Evolutionary conservation across 495 filamentous ascomycete genomes (phyloP).

Genomic region (Penicillium coffeae): DNA sequence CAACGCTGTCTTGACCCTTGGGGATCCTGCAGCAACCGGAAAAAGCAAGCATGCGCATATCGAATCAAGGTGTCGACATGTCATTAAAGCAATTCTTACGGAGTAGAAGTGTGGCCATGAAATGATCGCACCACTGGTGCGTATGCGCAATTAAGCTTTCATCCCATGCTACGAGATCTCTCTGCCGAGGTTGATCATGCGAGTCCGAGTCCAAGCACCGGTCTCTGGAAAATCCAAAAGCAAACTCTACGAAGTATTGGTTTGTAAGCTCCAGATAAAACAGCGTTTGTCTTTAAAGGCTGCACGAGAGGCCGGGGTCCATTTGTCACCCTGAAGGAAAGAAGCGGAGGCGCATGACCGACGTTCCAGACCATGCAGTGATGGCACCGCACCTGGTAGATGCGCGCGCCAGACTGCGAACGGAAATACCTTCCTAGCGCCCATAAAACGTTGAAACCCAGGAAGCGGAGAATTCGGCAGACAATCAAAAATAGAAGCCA

Average conservation of each 20-base stretch:
- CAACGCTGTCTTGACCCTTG: not conserved
- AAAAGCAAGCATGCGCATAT: not conserved
- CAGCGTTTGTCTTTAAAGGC: too few species aligned
- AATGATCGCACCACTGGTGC: not conserved
- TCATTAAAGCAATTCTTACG: constrained; percentile 6
- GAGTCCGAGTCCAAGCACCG: not conserved
- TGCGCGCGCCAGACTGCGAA: constrained; percentile 7
- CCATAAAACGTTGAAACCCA: not conserved
- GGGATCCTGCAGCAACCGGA: constrained; percentile 14
- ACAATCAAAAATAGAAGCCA: not conserved
- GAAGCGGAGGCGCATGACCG: not conserved
- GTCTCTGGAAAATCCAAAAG: not conserved
- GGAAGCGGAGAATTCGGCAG: not conserved
- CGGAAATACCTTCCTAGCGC: too few species aligned
- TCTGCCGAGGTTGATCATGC: constrained; percentile 1
- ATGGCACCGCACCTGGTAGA: too few species aligned
- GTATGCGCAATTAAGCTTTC: constrained; percentile 3
- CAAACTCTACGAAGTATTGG: too few species aligned
- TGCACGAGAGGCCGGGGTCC: not conserved
- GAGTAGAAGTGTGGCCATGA: not conserved
- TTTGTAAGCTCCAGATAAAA: too few species aligned
- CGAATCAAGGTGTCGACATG: constrained; percentile 5
- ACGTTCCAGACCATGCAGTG: constrained; percentile 1
- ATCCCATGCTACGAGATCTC: constrained; percentile 4
- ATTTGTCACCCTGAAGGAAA: constrained; percentile 3